Evolutionary conservation across 2,329 filamentous ascomycete species (phyloP), one percentile per base, ranked within the genome.

Genomic region (Talaromyces pinophilus): DNA sequence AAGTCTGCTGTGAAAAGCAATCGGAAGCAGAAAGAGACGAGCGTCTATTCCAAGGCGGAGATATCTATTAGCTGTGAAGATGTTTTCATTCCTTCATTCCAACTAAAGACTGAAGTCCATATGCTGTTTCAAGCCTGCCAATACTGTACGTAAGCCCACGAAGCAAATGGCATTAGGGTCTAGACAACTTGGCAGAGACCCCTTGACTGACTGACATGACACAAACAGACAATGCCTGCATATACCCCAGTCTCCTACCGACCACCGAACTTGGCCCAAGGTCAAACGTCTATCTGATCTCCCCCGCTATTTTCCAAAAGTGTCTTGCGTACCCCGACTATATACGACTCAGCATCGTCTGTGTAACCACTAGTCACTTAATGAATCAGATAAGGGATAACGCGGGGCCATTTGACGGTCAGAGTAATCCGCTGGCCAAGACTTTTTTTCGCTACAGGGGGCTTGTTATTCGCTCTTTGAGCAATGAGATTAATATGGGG

Each of bases 281-380:
- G 73, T 73, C 44, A 52, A 67, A 69, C 65, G 62, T 77, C 50
- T 76, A 74, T 62, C 62, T 48, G 2, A 67, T 78, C 55, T 71
- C 73, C 1, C 64, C 69, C n/a, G 59, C 55, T 1, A 64, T 71
- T 17, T 17, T 75, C 1, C 68, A 70, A 25, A 35, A 13, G n/a
- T 67, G 65, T 5, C 67, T 69, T 22, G 57, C 62, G 0, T 69
- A 68, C 3, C 74, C 77, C 7, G 74, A 75, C n/a, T 70, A 75
- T 61, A 61, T 78, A 10, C 71, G 67, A 38, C 66, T 76, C 30
- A 69, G 70, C n/a, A 69, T 77, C 5, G 67, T 77, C 13, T 77
- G 76, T 59, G 73, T 77, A 71, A 69, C 73, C 7, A 65, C 79
- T 11, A 75, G 71, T 33, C 78, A 80, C 63, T 72, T 75, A 48